phyloP scores from a whole-genome alignment of 306 rosid genomes.

The Citrullus mucosospermus region DNA sequence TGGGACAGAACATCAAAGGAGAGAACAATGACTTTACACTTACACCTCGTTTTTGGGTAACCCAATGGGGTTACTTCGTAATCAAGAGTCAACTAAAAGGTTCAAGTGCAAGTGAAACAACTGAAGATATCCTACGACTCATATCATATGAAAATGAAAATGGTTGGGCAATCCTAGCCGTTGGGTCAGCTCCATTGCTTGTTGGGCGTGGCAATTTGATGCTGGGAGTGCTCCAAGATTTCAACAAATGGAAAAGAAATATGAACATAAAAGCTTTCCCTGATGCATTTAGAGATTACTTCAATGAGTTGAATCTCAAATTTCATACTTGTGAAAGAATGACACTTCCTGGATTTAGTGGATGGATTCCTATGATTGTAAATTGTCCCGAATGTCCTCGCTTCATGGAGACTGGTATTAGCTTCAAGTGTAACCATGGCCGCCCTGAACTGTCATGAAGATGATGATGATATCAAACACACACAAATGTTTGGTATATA shows the following conservation, averaged over 20 bases:
- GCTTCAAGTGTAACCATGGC: conserved; percentile 1
- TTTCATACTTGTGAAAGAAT: background rate
- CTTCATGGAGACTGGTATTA: background rate
- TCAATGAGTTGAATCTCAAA: background rate
- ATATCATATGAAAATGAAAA: background rate
- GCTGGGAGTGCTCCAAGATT: background rate
- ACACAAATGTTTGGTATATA: background rate
- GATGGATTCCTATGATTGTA: background rate
- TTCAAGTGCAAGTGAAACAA: background rate
- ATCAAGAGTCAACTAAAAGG: background rate
- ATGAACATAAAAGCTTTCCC: background rate
- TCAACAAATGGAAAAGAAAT: background rate
- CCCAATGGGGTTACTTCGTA: background rate
- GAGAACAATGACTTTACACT: background rate
- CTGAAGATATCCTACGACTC: background rate
- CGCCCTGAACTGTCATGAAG: background rate
- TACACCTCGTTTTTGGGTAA: background rate
- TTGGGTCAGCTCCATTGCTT: background rate
- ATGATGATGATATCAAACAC: background rate
- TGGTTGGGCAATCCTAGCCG: background rate
- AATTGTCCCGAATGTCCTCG: conserved; percentile 3
- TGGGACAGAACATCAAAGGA: background rate
- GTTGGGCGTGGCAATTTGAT: background rate
- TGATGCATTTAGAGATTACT: background rate
- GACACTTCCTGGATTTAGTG: conserved; percentile 1